Evolutionary conservation across 371 early-diverging fungal genomes (phyloP), one percentile per base, ranked within the genome.

Genomic region (Rhizopus sp.): DNA sequence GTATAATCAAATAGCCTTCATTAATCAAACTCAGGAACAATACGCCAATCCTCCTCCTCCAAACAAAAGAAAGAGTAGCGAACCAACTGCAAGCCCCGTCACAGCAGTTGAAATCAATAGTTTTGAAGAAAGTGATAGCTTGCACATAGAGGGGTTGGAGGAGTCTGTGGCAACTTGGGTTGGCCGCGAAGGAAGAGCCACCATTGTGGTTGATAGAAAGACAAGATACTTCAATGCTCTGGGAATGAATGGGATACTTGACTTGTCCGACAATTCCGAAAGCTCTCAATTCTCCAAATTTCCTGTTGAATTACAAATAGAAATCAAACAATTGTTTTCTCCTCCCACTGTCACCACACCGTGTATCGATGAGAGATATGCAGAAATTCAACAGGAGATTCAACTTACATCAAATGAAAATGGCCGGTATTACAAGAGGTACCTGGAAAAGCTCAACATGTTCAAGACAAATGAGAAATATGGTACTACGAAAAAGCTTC

Each of bases 261-360:
- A 48, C 38, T 15, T 56, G 39, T 56, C 56, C 4, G 56, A 56
- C 15, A 45, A 5, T 23, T 56, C 56, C n/a, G 10, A 13, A 48
- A 30, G 49, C 56, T 56, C 56, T 23, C 49, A 56, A 17, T 13
- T 56, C 15, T 56, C 37, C 7, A 56, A 56, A 48, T 56, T 56
- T 10, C 38, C 48, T 48, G 7, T 15, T 48, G 56, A n/a, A 17
- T 3, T 47, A 38, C 48, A 55, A 55, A 30, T 37, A 46, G 23
- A 47, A 47, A 47, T 37, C 0, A 55, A 30, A 23, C 55, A 8
- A 9, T 38, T 47, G 55, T 55, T 55, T 16, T 30, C 55, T 47
- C 47, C 47, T 55, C 34, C 17, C 39, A 13, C 55, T 47, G 48
- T 17, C 34, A 17, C 47, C 37, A 55, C 29, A 31, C 16, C 30